A percentile compares a stretch with the other conserved stretches of the same genome.
Evolutionary conservation across 164 flowering plant species (phyloP).

Genomic region (Stephania yunnanensis): DNA sequence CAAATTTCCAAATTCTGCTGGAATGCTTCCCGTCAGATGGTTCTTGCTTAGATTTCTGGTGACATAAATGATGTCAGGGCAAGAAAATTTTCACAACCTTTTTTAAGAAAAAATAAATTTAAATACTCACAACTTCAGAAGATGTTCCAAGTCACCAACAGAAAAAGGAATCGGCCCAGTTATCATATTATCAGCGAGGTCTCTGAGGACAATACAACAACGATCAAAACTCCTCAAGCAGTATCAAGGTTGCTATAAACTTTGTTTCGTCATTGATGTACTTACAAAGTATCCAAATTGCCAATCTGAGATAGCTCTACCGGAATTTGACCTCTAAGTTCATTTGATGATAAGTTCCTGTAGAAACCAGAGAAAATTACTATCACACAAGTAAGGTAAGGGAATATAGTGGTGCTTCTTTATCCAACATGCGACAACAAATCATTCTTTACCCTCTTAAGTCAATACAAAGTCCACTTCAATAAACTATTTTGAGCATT

Average conservation of each 20-base stretch:
- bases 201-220: slow-evolving; percentile 36
- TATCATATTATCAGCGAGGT: slow-evolving; percentile 67
- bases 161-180: slow-evolving; percentile 79
- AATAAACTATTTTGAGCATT: neutral
- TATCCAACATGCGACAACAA: neutral
- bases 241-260: neutral
- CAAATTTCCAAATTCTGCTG: slow-evolving; percentile 84
- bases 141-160: slow-evolving; percentile 93
- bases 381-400: neutral
- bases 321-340: slow-evolving; percentile 67
- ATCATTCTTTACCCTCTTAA: neutral
- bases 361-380: neutral
- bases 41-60: slow-evolving; percentile 77
- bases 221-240: neutral
- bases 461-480: neutral
- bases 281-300: slow-evolving; percentile 90
- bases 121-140: slow-evolving; percentile 72
- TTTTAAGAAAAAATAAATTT: neutral
- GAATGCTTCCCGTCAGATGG: slow-evolving; percentile 52
- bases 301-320: slow-evolving; percentile 80
- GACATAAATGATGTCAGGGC: slow-evolving; percentile 2
- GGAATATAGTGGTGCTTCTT: neutral
- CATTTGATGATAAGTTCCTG: slow-evolving; percentile 79
- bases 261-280: neutral
- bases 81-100: neutral